phyloP scores from a whole-genome alignment of 305 asterid species.

The Vinca major region DNA sequence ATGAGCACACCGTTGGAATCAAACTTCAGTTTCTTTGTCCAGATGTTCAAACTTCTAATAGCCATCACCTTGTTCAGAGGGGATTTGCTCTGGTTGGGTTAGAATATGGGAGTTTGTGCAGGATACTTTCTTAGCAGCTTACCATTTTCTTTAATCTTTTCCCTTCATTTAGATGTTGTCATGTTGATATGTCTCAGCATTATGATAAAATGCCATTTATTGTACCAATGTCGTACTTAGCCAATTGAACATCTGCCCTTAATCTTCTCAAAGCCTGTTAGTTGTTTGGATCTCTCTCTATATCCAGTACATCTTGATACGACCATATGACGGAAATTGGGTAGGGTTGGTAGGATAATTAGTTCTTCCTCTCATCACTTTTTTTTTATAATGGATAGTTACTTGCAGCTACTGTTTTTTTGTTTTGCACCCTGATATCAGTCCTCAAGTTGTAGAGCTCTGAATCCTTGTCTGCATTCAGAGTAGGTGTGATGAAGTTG shows the following conservation, averaged over 20 bases:
- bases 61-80: background rate
- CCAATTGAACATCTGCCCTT: background rate
- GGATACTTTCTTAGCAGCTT: background rate
- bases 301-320: background rate
- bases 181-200: background rate
- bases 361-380: background rate
- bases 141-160: background rate
- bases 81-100: background rate
- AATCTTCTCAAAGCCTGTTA: background rate
- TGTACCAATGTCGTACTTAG: background rate
- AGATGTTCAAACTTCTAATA: slow-evolving; percentile 5
- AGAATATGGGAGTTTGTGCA: background rate
- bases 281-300: background rate
- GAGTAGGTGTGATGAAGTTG: slow-evolving; percentile 87
- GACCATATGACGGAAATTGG: background rate
- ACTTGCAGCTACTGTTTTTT: background rate
- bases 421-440: slow-evolving; percentile 7
- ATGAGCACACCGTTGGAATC: background rate
- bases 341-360: background rate
- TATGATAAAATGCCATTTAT: background rate
- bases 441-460: slow-evolving; percentile 2
- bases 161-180: background rate
- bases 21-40: background rate
- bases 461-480: slow-evolving; percentile 25
- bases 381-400: background rate